Conservation (phyloP, 208 protist genomes). For the Sergeia podlipaevii region DNA sequence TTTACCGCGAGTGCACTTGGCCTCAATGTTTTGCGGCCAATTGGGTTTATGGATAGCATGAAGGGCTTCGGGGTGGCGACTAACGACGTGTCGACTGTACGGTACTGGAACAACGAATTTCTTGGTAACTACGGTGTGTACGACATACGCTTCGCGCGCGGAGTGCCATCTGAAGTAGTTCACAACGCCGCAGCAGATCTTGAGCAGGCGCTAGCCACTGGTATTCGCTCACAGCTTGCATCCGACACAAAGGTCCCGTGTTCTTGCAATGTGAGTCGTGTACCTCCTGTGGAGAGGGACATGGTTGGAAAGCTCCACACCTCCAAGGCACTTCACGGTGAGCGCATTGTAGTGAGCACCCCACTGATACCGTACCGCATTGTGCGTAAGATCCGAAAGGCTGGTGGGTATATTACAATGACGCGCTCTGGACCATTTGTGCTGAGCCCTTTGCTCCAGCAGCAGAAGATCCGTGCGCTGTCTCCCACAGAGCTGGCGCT, state of each 20-base stretch:
- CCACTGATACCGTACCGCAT: slow-evolving; percentile 74
- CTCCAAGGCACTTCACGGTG: slow-evolving; percentile 13
- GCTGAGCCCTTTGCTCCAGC: slow-evolving; percentile 28
- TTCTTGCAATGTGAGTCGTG: slow-evolving; percentile 22
- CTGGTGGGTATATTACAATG: slow-evolving; percentile 48
- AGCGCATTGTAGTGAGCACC: slow-evolving; percentile 58
- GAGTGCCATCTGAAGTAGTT: slow-evolving; percentile 52
- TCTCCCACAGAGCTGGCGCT: slow-evolving; percentile 59
- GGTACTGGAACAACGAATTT: slow-evolving; percentile 89
- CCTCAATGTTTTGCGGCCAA: slow-evolving; percentile 77
- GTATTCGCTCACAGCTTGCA: slow-evolving; percentile 35
- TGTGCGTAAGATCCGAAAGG: slow-evolving; percentile 40
- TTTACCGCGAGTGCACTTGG: slow-evolving; percentile 26
- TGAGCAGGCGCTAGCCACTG: slow-evolving; percentile 17
- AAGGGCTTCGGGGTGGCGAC: slow-evolving; percentile 65
- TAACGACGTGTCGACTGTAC: slow-evolving; percentile 83
- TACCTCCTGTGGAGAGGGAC: neutral
- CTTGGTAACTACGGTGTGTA: slow-evolving; percentile 84
- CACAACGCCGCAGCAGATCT: slow-evolving; percentile 23
- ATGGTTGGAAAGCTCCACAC: slow-evolving; percentile 5
- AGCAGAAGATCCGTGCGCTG: slow-evolving; percentile 33
- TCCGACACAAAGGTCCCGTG: slow-evolving; percentile 44
- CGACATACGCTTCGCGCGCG: slow-evolving; percentile 73
- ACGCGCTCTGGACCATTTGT: slow-evolving; percentile 74
- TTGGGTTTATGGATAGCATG: slow-evolving; percentile 79